Evolutionary conservation across 805 yeast species (phyloP).

Genomic region (Ogataea nakhonphanomensis): DNA sequence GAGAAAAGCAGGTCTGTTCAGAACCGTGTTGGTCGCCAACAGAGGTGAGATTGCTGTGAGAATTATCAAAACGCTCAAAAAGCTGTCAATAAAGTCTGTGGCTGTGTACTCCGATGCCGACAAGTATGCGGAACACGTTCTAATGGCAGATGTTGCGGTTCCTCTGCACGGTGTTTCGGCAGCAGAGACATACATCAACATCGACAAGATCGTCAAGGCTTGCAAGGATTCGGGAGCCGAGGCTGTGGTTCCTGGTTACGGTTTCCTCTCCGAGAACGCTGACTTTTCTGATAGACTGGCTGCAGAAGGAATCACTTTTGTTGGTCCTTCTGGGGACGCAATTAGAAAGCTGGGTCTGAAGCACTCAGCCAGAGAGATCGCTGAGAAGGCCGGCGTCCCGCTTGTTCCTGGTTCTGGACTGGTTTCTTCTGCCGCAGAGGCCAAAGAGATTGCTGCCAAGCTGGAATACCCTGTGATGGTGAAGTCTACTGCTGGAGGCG

Average conservation of each 20-base stretch:
- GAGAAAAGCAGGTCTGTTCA: slow-evolving; percentile 56
- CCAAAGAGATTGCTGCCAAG: slow-evolving; percentile 66
- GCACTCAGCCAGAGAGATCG: slow-evolving; percentile 96
- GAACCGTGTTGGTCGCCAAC: slow-evolving; percentile 88
- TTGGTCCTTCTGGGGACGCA: slow-evolving; percentile 96
- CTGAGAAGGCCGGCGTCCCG: slow-evolving; percentile 88
- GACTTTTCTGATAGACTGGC: slow-evolving; percentile 89
- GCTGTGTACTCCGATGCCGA: slow-evolving; percentile 93
- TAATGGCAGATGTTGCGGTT: slow-evolving; percentile 76
- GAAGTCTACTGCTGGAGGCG: slow-evolving; percentile 98
- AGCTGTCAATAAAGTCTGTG: slow-evolving; percentile 71
- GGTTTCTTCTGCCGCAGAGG: slow-evolving; percentile 68
- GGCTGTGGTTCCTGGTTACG: slow-evolving; percentile 98
- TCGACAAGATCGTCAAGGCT: slow-evolving; percentile 81
- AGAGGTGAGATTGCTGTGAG: slow-evolving; percentile 98
- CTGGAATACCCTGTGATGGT: slow-evolving; percentile 92
- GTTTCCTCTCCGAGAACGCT: slow-evolving; percentile 94
- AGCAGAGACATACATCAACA: slow-evolving; percentile 83
- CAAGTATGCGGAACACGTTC: slow-evolving; percentile 81
- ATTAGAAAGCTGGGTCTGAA: slow-evolving; percentile 88
- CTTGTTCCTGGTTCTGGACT: slow-evolving; percentile 96
- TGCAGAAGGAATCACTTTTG: slow-evolving; percentile 80
- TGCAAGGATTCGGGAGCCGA: slow-evolving; percentile 82
- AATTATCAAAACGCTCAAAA: slow-evolving; percentile 82
- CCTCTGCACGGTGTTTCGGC: slow-evolving; percentile 80